Evolutionary conservation across 2,329 filamentous ascomycete genomes (phyloP), one percentile per base, ranked within the genome.

Genomic region (Atkinsonella hypoxylon): DNA sequence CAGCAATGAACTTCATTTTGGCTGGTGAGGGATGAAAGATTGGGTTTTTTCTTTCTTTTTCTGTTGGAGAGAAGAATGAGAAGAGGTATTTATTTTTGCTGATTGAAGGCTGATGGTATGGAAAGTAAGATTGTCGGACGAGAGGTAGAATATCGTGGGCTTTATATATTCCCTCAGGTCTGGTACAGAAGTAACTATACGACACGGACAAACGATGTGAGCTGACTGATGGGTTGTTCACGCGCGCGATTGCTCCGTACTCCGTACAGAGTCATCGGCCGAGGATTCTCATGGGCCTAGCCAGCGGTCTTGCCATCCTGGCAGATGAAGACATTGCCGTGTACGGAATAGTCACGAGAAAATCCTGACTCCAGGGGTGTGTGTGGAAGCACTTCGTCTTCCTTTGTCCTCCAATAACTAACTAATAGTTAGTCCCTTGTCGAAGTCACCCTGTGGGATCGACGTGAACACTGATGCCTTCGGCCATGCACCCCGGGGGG

Each of bases 1-100:
- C 51, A 42, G 45, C 9, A 12, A 45, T 20, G 45, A 13, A 51
- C 51, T 53, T 53, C 51, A 53, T 53, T 3, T 42, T 53, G 39
- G 20, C 39, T 42, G 20, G 42, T 42, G 34, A 30, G 39, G 32
- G 31, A 30, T 17, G 32, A 39, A 42, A 42, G 26, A 39, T 12
- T 34, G 22, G n/a, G n/a, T n/a, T n/a, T n/a, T n/a, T n/a, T n/a
- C n/a, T n/a, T n/a, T n/a, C n/a, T n/a, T n/a, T n/a, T n/a, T n/a
- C n/a, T n/a, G n/a, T n/a, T n/a, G n/a, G 39, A 15, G 31, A 13
- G 26, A 10, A 26, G 12, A 13, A 30, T 17, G n/a, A 12, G 30
- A 15, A n/a, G 30, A 15, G n/a, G 17, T 32, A n/a, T 41, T 15
- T n/a, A 15, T 32, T 20, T 18, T 38, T 40, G 45, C 20, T 40